Evolutionary conservation across 177 flowering plant genomes (phyloP), one percentile per base, ranked within the genome.

Genomic region (Telopea speciosissima): DNA sequence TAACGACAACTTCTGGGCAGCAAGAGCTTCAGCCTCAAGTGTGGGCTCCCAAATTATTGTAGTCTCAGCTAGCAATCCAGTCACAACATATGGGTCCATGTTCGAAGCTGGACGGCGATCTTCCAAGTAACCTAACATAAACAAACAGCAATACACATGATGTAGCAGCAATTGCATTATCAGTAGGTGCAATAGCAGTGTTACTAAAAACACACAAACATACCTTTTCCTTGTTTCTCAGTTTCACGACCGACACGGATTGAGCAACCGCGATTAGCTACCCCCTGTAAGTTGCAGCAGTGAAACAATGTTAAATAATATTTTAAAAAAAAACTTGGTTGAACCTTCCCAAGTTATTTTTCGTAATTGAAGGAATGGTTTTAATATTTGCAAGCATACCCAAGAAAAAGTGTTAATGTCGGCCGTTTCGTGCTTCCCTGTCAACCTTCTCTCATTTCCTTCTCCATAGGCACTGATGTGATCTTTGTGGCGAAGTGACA

Each of bases 381-480:
- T 62, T 24, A 5, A 33, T 26, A 16, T 66, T 66, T 68, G 54
- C 8, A 61, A 70, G 66, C 80, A 76, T 92, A 95, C 99, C 99
- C 99, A 93, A 65, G 99, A 93, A 74, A 95, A 95, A 36, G 84
- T 77, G 85, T 90, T 63, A 49, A 95, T 95, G 81, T 73, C 77
- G 28, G 99, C 98, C 42, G 99, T 95, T 77, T 95, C 99, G 63
- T 95, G 99, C 79, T 90, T 91, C 68, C 99, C 99, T 1, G 99
- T 93, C 83, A 93, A 79, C 75, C 99, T 85, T 82, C 99, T 83
- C 77, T 95, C 98, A 74, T 95, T 95, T 72, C 99, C 99, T 91
- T 95, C 99, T 72, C 99, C 97, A 72, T 95, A 95, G 24, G 99
- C 99, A 78, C 89, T 88, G 26, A 95, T 95, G 67, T 93, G 98